These are phyloP conservation scores for Colletotrichum phormii DNA, from an alignment of 2,329 filamentous ascomycete genomes.

Conservation along the genomic window DNA sequence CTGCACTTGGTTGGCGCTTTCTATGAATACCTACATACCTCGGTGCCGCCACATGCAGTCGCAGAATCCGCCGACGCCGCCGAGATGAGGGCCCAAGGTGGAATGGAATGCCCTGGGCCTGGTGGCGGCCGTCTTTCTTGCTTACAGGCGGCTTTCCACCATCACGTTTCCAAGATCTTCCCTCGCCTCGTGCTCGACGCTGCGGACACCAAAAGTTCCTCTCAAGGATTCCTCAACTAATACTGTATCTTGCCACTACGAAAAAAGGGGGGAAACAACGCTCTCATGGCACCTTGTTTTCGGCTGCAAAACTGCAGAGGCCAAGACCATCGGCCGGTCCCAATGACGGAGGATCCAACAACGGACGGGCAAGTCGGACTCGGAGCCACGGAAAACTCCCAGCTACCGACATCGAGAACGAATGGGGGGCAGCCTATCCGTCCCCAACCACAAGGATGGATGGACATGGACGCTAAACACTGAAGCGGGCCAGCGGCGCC, in stretches of 20 bases:
- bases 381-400: conserved; percentile 25
- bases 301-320: conserved; percentile 4
- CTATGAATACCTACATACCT: background rate
- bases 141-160: background rate
- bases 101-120: background rate
- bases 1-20: background rate
- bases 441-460: conserved; percentile 27
- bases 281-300: background rate
- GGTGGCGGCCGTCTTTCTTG: background rate
- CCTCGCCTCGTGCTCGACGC: background rate
- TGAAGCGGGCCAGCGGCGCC: conserved; percentile 10
- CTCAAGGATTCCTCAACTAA: background rate
- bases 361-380: background rate
- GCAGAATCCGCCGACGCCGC: background rate
- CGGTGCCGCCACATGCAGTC: background rate
- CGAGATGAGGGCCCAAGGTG: too few relatives aligned
- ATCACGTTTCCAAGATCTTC: background rate
- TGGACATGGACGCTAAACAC: conserved; percentile 8
- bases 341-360: background rate
- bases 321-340: background rate
- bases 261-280: background rate
- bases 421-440: conserved; percentile 10
- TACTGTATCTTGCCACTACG: background rate
- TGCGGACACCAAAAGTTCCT: background rate
- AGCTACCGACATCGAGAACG: conserved; percentile 6